phyloP scores from a whole-genome alignment of 2,329 filamentous ascomycete species.

The Aspergillus sp. region DNA sequence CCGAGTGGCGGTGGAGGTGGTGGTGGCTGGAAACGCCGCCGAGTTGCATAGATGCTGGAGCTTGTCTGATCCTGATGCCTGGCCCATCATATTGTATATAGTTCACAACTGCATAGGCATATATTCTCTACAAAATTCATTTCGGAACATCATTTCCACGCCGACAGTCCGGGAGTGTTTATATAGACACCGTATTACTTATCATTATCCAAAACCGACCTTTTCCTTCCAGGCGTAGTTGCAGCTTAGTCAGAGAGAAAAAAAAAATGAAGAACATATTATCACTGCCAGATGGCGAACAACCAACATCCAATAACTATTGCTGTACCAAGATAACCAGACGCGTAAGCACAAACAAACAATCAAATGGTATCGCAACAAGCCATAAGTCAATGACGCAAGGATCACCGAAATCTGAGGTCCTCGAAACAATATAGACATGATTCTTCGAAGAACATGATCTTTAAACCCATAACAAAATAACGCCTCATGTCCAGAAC shows the following conservation, averaged over 20 bases:
- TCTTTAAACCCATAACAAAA: conserved; percentile 8
- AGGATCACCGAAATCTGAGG: conserved; percentile 13
- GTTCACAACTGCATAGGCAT: background rate
- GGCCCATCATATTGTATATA: background rate
- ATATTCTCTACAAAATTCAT: background rate
- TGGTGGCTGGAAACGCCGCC: conserved; percentile 28
- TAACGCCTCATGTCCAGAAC: conserved; percentile 14
- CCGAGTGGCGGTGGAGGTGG: conserved; percentile 23
- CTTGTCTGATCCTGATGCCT: background rate
- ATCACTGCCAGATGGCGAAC: conserved; percentile 3
- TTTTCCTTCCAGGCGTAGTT: conserved; percentile 3
- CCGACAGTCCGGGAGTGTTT: background rate
- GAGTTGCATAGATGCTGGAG: conserved; percentile 25
- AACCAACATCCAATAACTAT: conserved; percentile 17
- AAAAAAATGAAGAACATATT: conserved; percentile 5
- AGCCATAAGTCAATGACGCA: conserved; percentile 12
- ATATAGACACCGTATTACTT: conserved; percentile 15
- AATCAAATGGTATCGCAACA: conserved; percentile 24
- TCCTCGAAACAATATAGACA: conserved; percentile 14
- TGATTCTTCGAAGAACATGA: conserved; percentile 12
- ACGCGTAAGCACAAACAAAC: conserved; percentile 16
- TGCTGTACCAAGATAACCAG: background rate
- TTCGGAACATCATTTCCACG: background rate
- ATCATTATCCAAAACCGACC: conserved; percentile 20
- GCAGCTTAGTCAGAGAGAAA: conserved; percentile 4